phyloP scores from a whole-genome alignment of 2,329 filamentous ascomycete species.

The Nannizzia gypsea region DNA sequence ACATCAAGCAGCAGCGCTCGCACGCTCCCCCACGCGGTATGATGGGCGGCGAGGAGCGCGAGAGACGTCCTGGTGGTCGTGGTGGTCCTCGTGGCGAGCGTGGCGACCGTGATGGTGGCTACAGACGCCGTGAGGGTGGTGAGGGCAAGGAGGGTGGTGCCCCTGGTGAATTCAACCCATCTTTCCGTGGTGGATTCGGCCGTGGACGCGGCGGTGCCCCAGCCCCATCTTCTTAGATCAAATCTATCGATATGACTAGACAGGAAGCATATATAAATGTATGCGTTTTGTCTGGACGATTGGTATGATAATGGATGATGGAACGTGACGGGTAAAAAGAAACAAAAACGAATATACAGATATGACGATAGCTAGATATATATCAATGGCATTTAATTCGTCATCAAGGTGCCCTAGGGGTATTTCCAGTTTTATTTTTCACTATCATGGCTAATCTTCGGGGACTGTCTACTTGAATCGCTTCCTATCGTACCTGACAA shows the following conservation, averaged over 20 bases:
- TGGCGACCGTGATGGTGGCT: slow-evolving; percentile 48
- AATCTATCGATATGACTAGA: neutral
- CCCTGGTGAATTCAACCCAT: slow-evolving; percentile 81
- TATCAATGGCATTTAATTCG: slow-evolving; percentile 6
- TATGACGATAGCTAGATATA: slow-evolving; percentile 6
- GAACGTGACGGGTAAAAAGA: neutral
- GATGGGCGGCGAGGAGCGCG: slow-evolving; percentile 76
- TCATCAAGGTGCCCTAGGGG: neutral
- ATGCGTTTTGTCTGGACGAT: neutral
- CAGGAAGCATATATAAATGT: neutral
- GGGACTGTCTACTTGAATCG: slow-evolving; percentile 26
- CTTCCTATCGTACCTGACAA: slow-evolving; percentile 19
- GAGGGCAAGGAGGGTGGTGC: slow-evolving; percentile 85
- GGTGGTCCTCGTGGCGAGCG: slow-evolving; percentile 59
- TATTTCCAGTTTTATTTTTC: neutral
- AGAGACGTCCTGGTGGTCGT: slow-evolving; percentile 75
- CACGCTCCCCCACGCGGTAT: slow-evolving; percentile 97
- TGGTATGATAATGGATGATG: slow-evolving; percentile 1
- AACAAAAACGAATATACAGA: neutral
- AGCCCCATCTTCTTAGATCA: slow-evolving; percentile 21
- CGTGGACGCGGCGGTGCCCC: slow-evolving; percentile 66
- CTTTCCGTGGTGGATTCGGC: slow-evolving; percentile 84
- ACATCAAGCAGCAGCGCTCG: slow-evolving; percentile 99
- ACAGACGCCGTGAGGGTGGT: slow-evolving; percentile 79
- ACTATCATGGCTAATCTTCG: too few relatives aligned